Conservation (phyloP, 768 basidiomycete genomes). For the Russula virescens region DNA sequence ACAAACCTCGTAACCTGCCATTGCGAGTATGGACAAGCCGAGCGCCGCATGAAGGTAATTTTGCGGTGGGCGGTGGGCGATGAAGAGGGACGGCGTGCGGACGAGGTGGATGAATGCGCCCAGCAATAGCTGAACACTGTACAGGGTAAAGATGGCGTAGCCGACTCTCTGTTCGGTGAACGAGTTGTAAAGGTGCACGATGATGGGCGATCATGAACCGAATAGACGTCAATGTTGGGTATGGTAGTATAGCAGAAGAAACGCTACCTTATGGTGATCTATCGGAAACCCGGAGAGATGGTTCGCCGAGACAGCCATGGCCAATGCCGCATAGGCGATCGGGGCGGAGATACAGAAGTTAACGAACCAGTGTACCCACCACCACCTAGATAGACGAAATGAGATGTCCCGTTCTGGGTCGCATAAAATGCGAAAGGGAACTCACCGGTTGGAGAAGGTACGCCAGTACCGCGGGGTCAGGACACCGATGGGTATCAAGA, state of each 20-base stretch:
- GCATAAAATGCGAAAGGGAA: neutral
- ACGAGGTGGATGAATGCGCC: conserved; percentile 49
- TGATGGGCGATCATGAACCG: too few relatives aligned
- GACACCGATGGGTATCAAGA: conserved; percentile 1
- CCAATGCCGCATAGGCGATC: conserved; percentile 47
- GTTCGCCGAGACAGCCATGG: conserved; percentile 30
- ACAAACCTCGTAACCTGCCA: conserved; percentile 44
- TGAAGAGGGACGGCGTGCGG: conserved; percentile 38
- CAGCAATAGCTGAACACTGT: conserved; percentile 43
- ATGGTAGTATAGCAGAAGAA: neutral
- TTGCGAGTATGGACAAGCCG: conserved; percentile 48
- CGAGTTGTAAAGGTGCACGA: too few relatives aligned
- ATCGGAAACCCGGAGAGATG: neutral
- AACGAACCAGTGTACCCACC: conserved; percentile 2
- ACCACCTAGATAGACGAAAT: conserved; percentile 8
- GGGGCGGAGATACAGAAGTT: conserved; percentile 39
- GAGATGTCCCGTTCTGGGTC: too few relatives aligned
- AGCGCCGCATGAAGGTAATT: conserved; percentile 41
- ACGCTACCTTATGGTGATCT: conserved; percentile 39
- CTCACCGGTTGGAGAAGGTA: conserved; percentile 15
- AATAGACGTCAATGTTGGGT: too few relatives aligned
- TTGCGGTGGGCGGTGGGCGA: conserved; percentile 34
- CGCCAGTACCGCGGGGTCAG: conserved; percentile 15
- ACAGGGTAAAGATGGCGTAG: conserved; percentile 47
- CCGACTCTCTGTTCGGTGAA: conserved; percentile 28